Evolutionary conservation across 495 filamentous ascomycete genomes (phyloP), one percentile per base, ranked within the genome.

Genomic region (Penicillium dipodomyicola): DNA sequence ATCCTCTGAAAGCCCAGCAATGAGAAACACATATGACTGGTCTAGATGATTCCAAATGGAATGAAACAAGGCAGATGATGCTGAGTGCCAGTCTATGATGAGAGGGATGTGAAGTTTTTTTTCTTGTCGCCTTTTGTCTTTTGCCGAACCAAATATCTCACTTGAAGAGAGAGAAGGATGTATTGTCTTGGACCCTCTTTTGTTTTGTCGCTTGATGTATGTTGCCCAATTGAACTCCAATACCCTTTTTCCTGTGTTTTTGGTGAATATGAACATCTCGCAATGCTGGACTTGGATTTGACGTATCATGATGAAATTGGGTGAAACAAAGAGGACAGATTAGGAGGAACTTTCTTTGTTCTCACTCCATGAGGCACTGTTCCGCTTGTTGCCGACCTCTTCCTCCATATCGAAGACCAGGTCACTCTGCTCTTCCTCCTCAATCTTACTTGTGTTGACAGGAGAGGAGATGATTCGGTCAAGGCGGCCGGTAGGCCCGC

Each of bases 361-460:
- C 44, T 65, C 65, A 20, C 43, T 61, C 70, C 71, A 76, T 9
- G 72, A 69, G 6, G 64, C 60, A 51, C 72, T 74, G 54, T 61
- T 73, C 47, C 75, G 72, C 60, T 79, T 79, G 63, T 74, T 75
- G 37, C 72, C 74, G 43, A 77, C 76, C 53, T 89, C 87, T 53
- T 89, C 88, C 62, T 91, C 88, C 87, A 92, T 90, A 33, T 80
- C 84, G 57, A 92, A 92, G n/a, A 91, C 87, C 48, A 89, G 80
- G 25, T 89, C 84, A 19, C 81, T 74, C 52, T 88, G 72, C 48
- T 77, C 66, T 41, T 68, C 84, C 61, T 92, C 88, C 47, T 90
- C 88, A 61, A 91, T 91, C 32, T 84, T 86, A 46, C 81, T 87
- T 1, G 84, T 86, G 33, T 61, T 73, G 44, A 74, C 70, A 3